Base-by-base conservation (phyloP, 345 rosid genomes). In the Pseudoturritis turrita region DNA sequence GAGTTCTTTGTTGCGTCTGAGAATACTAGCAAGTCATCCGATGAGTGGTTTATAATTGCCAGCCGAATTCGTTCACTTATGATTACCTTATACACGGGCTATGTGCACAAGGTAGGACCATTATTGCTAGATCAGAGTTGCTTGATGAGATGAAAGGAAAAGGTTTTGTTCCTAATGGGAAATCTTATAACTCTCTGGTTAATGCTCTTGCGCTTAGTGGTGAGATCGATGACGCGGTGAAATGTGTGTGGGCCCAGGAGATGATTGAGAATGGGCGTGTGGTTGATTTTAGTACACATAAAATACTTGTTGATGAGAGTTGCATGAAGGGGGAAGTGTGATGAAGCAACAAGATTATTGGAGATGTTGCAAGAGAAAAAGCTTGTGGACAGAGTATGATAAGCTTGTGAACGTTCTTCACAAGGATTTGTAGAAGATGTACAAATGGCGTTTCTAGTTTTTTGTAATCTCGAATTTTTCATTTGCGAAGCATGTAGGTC, bases 1-100 rank as follows among this genome's bases (percentile, higher is more conserved):
- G 26, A 25, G 26, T 25, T 3, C 26, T 25, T 25, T 3, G 26
- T 25, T 3, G 4, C 26, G 4, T 25, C 2, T 3, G 26, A 25
- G 26, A 25, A 25, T 3, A 25, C 26, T 3, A 25, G 26, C 3
- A 1, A 25, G 4, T 25, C 26, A 25, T 25, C 4, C 90, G 50
- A 90, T 93, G 94, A 88, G 86, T 79, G 33, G 86, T 88, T 15
- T 93, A 93, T 45, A 67, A 75, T 25, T 89, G 95, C 62, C 44
- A 28, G 73, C 97, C 98, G 4, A 93, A 89, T 67, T 79, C 95
- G 35, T 90, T 79, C 64, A 84, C 97, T 7, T 90, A 89, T 58
- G 90, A 89, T 79, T 89, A 87, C 85, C 68, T 93, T 71, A 85
- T 93, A 62, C 90, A 93, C 28, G 98, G 98, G 44, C 35, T 93